Percentiles rank a stretch among this genome's conserved stretches.
phyloP scores from a whole-genome alignment of 176 grass and related monocot species.

The Oryza nivara region DNA sequence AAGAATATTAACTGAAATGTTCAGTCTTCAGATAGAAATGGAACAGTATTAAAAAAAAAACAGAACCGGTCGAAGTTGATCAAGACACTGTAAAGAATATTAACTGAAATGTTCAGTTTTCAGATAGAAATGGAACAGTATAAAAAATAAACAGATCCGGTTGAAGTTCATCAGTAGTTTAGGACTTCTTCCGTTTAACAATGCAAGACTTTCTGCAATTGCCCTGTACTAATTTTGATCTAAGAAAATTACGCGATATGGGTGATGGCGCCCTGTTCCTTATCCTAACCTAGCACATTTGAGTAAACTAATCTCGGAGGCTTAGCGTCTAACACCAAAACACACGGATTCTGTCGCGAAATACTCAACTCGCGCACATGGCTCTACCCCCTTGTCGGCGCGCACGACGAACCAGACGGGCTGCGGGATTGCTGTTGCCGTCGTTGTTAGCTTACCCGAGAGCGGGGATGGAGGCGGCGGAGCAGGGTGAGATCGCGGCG shows the following conservation, averaged over 20 bases:
- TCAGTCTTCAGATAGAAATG: constrained; percentile 9
- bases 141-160: neutral
- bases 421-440: neutral
- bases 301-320: neutral
- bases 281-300: too few relatives aligned
- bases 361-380: neutral
- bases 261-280: too few relatives aligned
- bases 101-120: neutral
- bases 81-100: neutral
- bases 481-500: neutral
- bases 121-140: neutral
- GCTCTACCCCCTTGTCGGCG: neutral
- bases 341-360: neutral
- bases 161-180: neutral
- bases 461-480: neutral
- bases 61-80: neutral
- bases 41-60: neutral
- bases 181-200: too few relatives aligned
- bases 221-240: neutral
- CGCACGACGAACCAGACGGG: neutral
- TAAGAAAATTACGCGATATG: neutral
- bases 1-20: neutral
- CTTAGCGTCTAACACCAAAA: neutral
- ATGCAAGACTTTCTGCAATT: too few relatives aligned
- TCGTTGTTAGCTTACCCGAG: neutral